Evolutionary conservation across 768 basidiomycete genomes (phyloP).

Genomic region (Cystofilobasidium macerans): DNA sequence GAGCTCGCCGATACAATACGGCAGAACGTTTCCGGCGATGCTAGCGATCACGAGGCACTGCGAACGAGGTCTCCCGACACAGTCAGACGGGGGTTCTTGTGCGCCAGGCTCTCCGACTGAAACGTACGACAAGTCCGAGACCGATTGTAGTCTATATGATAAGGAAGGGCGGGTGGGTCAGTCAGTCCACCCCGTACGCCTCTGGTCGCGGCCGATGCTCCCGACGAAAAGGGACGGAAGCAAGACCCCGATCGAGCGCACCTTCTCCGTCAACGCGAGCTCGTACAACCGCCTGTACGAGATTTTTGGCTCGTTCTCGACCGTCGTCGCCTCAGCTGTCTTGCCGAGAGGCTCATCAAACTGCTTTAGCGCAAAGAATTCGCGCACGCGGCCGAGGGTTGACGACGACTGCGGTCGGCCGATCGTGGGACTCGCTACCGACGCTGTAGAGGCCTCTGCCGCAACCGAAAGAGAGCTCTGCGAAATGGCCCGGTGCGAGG

Average conservation of each 20-base stretch:
- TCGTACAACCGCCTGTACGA: conserved; percentile 14
- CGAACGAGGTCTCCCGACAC: too few relatives aligned
- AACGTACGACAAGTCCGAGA: conserved; percentile 3
- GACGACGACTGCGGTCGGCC: not conserved
- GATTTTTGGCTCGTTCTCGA: conserved; percentile 12
- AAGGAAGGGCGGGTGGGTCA: not conserved
- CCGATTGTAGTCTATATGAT: conserved; percentile 2
- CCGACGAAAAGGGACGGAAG: not conserved
- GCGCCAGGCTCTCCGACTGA: too few relatives aligned
- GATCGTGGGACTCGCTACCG: not conserved
- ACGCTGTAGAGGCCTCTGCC: not conserved
- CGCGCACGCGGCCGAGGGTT: not conserved
- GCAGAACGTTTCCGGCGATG: conserved; percentile 18
- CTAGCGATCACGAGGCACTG: conserved; percentile 17
- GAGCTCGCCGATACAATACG: conserved; percentile 19
- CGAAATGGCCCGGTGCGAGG: too few relatives aligned
- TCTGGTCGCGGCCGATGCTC: not conserved
- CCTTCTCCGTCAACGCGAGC: conserved; percentile 21
- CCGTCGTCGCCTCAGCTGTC: not conserved
- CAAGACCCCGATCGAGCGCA: not conserved
- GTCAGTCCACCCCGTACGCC: not conserved
- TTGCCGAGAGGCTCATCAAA: conserved; percentile 6
- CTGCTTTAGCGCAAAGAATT: conserved; percentile 4
- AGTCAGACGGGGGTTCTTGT: too few relatives aligned
- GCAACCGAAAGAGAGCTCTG: too few relatives aligned